Evolutionary conservation across 164 flowering plant genomes (phyloP).

Genomic region (Vitis amurensis): DNA sequence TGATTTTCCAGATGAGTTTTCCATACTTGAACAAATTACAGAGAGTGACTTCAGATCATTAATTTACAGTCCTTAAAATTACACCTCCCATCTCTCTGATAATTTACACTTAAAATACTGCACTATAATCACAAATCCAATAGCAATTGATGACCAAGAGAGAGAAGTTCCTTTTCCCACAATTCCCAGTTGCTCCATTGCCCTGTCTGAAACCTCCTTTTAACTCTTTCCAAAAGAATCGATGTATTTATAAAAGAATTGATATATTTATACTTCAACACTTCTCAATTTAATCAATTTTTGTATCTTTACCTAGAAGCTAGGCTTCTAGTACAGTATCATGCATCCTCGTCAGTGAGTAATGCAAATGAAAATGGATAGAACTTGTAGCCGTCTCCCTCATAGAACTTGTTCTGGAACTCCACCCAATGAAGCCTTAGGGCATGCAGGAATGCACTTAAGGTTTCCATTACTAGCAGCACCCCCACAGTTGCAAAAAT

Average conservation of each 20-base stretch:
- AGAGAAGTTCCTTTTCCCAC: too few relatives aligned
- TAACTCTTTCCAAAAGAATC: too few relatives aligned
- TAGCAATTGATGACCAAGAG: too few relatives aligned
- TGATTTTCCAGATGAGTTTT: too few relatives aligned
- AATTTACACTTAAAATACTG: too few relatives aligned
- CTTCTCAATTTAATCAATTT: background rate
- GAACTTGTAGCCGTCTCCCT: conserved; percentile 92
- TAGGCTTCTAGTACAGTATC: conserved; percentile 5
- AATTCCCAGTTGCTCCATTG: too few relatives aligned
- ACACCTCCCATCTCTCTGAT: too few relatives aligned
- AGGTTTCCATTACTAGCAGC: conserved; percentile 87
- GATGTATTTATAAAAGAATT: conserved; percentile 6
- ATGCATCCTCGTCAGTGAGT: conserved; percentile 63
- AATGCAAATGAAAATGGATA: conserved; percentile 69
- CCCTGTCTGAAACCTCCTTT: too few relatives aligned
- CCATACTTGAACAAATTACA: too few relatives aligned
- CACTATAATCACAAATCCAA: too few relatives aligned
- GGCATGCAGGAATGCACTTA: conserved; percentile 96
- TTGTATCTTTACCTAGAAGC: background rate
- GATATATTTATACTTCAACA: conserved; percentile 5
- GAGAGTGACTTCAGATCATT: too few relatives aligned
- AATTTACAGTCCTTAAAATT: too few relatives aligned
- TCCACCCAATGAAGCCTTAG: conserved; percentile 96
- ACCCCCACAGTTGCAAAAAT: conserved; percentile 46
- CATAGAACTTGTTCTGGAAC: conserved; percentile 90